phyloP scores from a whole-genome alignment of 441 rosid genomes.

The Biscutella auriculata region DNA sequence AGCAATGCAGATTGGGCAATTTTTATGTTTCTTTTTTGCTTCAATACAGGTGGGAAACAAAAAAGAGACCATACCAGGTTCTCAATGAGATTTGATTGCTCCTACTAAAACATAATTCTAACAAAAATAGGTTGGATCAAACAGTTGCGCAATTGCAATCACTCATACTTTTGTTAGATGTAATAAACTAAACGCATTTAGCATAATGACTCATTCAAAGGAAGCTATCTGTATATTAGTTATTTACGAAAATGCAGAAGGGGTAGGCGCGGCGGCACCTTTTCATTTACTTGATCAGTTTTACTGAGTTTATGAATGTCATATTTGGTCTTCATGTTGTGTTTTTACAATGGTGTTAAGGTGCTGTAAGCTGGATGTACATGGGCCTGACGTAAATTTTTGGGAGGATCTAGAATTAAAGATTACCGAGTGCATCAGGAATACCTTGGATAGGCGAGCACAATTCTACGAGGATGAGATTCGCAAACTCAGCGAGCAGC shows the following conservation, averaged over 20 bases:
- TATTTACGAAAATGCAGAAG: neutral
- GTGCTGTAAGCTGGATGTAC: conserved; percentile 90
- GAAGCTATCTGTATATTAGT: neutral
- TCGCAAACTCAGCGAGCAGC: conserved; percentile 93
- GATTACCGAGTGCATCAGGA: conserved; percentile 73
- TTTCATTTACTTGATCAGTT: neutral
- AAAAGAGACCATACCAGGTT: neutral
- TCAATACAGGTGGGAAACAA: neutral
- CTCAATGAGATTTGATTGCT: neutral
- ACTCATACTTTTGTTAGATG: neutral
- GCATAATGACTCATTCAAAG: neutral
- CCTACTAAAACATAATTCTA: neutral
- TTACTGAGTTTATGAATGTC: neutral
- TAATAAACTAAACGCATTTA: conserved; percentile 2
- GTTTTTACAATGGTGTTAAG: conserved; percentile 31
- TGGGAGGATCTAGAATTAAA: conserved; percentile 93
- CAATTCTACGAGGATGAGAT: conserved; percentile 96
- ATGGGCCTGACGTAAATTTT: conserved; percentile 70
- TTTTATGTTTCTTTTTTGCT: neutral
- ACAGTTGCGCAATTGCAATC: neutral
- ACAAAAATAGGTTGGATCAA: neutral
- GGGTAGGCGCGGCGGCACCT: neutral
- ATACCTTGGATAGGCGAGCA: conserved; percentile 78
- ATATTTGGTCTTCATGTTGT: neutral
- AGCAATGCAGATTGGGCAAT: conserved; percentile 8